Conservation (phyloP, 2,329 filamentous ascomycete species). For the Aureobasidium zeae region DNA sequence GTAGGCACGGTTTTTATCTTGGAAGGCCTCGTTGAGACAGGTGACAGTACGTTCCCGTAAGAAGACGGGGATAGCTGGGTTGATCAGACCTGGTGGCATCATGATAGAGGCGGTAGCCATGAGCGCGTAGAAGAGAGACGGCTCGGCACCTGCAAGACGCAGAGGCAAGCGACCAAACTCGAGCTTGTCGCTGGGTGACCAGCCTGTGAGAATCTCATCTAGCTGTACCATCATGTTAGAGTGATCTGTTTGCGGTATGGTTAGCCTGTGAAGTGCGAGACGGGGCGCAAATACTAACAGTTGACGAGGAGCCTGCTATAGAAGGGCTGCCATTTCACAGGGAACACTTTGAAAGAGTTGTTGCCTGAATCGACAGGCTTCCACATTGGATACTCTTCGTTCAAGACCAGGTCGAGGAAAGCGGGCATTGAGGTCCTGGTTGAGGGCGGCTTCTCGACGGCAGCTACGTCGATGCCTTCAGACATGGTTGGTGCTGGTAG, state of each 20-base stretch:
- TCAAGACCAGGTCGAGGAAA: constrained; percentile 12
- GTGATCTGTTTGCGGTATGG: not conserved
- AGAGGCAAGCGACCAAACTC: constrained; percentile 6
- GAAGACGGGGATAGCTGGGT: not conserved
- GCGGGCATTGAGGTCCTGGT: not conserved
- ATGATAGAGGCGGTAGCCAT: constrained; percentile 7
- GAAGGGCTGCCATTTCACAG: constrained; percentile 12
- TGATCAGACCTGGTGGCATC: constrained; percentile 4
- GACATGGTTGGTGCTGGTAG: not conserved
- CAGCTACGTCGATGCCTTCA: not conserved
- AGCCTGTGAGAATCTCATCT: constrained; percentile 3
- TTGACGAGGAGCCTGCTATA: constrained; percentile 3
- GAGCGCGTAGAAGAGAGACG: constrained; percentile 6
- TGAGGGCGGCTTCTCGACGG: not conserved
- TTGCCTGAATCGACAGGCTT: not conserved
- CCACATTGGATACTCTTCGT: constrained; percentile 6
- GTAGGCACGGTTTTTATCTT: constrained; percentile 3
- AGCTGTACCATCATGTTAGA: constrained; percentile 10
- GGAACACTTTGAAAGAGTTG: constrained; percentile 8
- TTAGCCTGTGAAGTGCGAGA: not conserved
- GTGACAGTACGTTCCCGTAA: not conserved
- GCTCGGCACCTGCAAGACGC: constrained; percentile 2
- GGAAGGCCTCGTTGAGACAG: constrained; percentile 1
- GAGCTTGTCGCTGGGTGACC: constrained; percentile 1
- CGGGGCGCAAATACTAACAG: not conserved